Base-by-base conservation (phyloP, 108 stramenopile species). In the Pelagomonas calceolata region DNA sequence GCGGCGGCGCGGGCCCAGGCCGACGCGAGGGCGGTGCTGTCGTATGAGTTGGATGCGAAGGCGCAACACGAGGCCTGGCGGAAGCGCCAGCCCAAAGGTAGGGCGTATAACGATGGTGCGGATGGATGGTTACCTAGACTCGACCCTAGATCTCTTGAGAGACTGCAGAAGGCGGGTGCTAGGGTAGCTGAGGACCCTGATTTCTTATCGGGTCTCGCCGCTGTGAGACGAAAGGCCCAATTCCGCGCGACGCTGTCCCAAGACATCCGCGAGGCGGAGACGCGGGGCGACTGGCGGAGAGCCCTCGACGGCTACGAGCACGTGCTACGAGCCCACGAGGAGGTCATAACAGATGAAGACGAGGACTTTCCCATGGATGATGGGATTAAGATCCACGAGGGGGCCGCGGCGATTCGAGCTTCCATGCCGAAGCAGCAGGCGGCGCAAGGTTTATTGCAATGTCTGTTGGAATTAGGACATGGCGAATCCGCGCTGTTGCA, bases 401-500 rank as follows among this genome's bases (percentile, higher is more conserved):
- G 30, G 43, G 26, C 26, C 12, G 35, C 29, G 63, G n/a, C n/a
- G n/a, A n/a, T n/a, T n/a, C n/a, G n/a, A n/a, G n/a, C n/a, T n/a
- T n/a, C n/a, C n/a, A n/a, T n/a, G n/a, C n/a, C n/a, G n/a, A 21
- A 33, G 32, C 32, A 66, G 60, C 69, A 86, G 15, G 34, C 66
- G 34, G 33, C 66, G 66, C 66, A 71, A 67, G 91, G 90, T 15
- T 66, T 82, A 43, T 78, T 94, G 66, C 66, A 79, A 15, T 90
- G 86, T 46, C 80, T 90, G 32, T 72, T 94, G 51, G 82, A 91
- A 68, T 79, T 91, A 30, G 91, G 93, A 10, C 90, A 89, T 26
- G 79, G 85, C 39, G 93, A 92, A 66, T 89, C 87, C 78, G 91
- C 87, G 30, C 65, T 94, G 34, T 89, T 87, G 65, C 90, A 90